Evolutionary conservation across 345 rosid genomes (phyloP), one percentile per base, ranked within the genome.

Genomic region (Erucastrum elatum): DNA sequence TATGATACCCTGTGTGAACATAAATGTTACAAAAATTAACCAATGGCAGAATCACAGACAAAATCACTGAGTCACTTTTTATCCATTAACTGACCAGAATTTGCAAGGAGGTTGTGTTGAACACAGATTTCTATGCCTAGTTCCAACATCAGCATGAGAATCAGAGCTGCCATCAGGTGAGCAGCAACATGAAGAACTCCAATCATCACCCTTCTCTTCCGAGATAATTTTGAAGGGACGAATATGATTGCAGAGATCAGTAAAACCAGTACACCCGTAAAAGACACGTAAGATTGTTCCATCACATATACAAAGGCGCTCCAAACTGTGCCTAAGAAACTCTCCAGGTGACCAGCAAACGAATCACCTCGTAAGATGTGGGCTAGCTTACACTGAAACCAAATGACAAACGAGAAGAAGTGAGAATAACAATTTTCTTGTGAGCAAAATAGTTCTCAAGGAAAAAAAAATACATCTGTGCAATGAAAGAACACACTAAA

Each of bases 101-200:
- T 95, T 73, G 99, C 99, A 35, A 95, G 88, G 7, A 90, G 89
- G 34, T 93, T 89, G 87, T 95, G 99, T 72, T 87, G 85, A 76
- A 95, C 88, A 73, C 99, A 95, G 7, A 89, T 93, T 86, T 95
- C 94, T 60, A 93, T 80, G 77, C 99, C 99, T 83, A 95, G 73
- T 79, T 95, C 99, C 85, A 95, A 61, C 70, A 95, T 88, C 88
- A 95, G 74, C 98, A 91, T 90, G 81, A 95, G 96, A 84, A 95
- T 85, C 46, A 93, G 76, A 74, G 99, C 99, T 10, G 99, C 87
- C 53, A 90, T 83, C 66, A 95, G 88, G 86, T 95, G 99, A 35
- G 98, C 89, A 68, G 87, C 81, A 78, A 93, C 92, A 88, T 95
- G 99, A 79, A 95, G 91, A 70, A 90, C 79, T 75, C 97, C 99